Evolutionary conservation across 176 grass and related monocot species (phyloP).

Genomic region (Olyra latifolia): DNA sequence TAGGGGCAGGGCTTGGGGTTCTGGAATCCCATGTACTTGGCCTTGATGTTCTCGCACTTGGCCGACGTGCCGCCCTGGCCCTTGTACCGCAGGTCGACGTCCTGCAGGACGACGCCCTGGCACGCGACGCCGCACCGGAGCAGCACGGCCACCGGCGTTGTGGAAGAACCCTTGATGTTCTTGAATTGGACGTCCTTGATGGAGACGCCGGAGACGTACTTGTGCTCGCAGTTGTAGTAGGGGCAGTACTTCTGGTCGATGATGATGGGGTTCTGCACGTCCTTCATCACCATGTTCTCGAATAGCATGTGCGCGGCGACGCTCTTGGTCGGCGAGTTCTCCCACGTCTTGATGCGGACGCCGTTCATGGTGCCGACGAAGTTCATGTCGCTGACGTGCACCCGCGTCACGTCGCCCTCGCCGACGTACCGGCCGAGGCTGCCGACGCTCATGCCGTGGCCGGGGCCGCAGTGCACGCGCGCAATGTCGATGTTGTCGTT

Average conservation of each 20-base stretch:
- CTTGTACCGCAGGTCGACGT: conserved; percentile 47
- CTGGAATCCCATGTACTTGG: conserved; percentile 47
- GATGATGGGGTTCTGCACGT: conserved; percentile 65
- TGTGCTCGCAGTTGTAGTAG: conserved; percentile 44
- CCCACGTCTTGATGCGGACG: conserved; percentile 79
- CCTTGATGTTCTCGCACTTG: conserved; percentile 44
- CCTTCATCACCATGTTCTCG: conserved; percentile 53
- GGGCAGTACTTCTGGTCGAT: conserved; percentile 85
- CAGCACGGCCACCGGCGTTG: conserved; percentile 48
- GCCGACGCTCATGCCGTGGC: conserved; percentile 73
- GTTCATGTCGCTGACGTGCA: conserved; percentile 48
- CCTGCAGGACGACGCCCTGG: conserved; percentile 53
- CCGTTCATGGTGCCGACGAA: conserved; percentile 55
- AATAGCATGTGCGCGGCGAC: conserved; percentile 47
- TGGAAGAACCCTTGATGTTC: conserved; percentile 55
- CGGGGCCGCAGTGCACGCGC: conserved; percentile 57
- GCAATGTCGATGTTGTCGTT: conserved; percentile 39
- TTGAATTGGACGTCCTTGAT: conserved; percentile 57
- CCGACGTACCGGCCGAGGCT: conserved; percentile 52
- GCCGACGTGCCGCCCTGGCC: conserved; percentile 9
- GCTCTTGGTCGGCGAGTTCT: conserved; percentile 52
- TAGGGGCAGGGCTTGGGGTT: conserved; percentile 56
- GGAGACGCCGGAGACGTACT: conserved; percentile 49
- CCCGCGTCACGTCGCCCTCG: conserved; percentile 46
- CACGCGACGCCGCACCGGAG: conserved; percentile 65